Percentiles rank a stretch among this genome's conserved stretches.
phyloP scores from a whole-genome alignment of 495 filamentous ascomycete species.

The Aspergillus egyptiacus region DNA sequence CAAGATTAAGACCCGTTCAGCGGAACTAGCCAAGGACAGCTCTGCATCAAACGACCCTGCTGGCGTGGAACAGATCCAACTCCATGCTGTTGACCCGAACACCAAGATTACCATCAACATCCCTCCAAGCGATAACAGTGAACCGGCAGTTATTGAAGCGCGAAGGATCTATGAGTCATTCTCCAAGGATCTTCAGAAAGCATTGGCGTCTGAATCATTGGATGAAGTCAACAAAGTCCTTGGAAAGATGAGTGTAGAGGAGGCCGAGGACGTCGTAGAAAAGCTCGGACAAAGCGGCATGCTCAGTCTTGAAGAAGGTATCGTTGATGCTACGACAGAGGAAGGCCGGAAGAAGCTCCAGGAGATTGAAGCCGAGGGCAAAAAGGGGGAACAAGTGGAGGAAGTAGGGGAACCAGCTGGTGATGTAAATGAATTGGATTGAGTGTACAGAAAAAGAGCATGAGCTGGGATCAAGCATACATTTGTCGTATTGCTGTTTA shows the following conservation, averaged over 20 bases:
- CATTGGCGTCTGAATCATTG: slow-evolving; percentile 75
- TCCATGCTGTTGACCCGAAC: slow-evolving; percentile 91
- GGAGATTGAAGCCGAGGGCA: slow-evolving; percentile 64
- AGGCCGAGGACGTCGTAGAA: slow-evolving; percentile 86
- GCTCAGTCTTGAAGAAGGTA: slow-evolving; percentile 83
- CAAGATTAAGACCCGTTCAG: slow-evolving; percentile 68
- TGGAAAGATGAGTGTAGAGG: slow-evolving; percentile 85
- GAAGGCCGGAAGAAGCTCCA: slow-evolving; percentile 74
- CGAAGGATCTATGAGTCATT: slow-evolving; percentile 80
- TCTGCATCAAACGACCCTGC: slow-evolving; percentile 58
- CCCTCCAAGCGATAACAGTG: slow-evolving; percentile 53
- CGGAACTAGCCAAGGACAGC: slow-evolving; percentile 65
- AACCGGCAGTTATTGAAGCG: slow-evolving; percentile 57
- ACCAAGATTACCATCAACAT: slow-evolving; percentile 88
- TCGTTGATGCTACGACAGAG: slow-evolving; percentile 93
- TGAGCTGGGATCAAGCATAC: not conserved
- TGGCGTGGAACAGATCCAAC: slow-evolving; percentile 93
- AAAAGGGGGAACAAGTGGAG: slow-evolving; percentile 22
- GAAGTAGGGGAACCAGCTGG: slow-evolving; percentile 39
- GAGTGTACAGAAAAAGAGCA: slow-evolving; percentile 11
- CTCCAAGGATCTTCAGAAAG: slow-evolving; percentile 69
- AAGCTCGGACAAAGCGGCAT: slow-evolving; percentile 82
- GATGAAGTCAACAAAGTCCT: slow-evolving; percentile 96
- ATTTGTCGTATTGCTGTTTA: not conserved
- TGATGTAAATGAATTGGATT: slow-evolving; percentile 40